These are phyloP conservation scores for Corymbia calophylla DNA, from an alignment of 441 rosid genomes.

Conservation along the genomic window DNA sequence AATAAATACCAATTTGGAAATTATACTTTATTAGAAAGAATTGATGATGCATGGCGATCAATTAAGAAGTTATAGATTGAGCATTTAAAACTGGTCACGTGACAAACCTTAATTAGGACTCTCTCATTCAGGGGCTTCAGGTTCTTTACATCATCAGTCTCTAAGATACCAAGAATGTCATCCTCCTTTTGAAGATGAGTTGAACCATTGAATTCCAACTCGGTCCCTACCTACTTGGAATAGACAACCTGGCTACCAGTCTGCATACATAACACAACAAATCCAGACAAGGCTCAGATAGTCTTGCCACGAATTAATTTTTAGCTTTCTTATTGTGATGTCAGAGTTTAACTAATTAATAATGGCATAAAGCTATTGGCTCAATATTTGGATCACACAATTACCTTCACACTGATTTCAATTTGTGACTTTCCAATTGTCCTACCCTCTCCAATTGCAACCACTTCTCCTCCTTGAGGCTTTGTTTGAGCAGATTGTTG, in stretches of 20 bases:
- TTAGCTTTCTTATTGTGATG: not conserved
- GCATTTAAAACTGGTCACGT: not conserved
- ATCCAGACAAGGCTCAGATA: not conserved
- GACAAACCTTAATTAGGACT: conserved; percentile 65
- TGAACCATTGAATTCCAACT: conserved; percentile 68
- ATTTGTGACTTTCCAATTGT: conserved; percentile 49
- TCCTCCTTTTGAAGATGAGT: conserved; percentile 92
- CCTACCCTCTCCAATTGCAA: conserved; percentile 89
- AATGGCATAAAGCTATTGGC: not conserved
- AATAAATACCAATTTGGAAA: not conserved
- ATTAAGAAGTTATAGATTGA: not conserved
- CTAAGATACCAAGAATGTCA: conserved; percentile 83
- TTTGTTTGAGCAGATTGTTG: conserved; percentile 69
- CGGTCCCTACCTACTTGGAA: conserved; percentile 90
- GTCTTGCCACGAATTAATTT: not conserved
- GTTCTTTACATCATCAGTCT: conserved; percentile 85
- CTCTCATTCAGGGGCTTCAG: conserved; percentile 89
- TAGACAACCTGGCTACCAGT: conserved; percentile 71
- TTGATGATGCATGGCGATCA: not conserved
- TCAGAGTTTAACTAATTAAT: not conserved
- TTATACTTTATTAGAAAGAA: not conserved
- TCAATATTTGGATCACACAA: not conserved
- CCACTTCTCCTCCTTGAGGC: conserved; percentile 91
- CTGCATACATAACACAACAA: conserved; percentile 24
- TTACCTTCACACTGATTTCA: conserved; percentile 57